A percentile compares a stretch with the other conserved stretches of the same genome.
Conservation (phyloP, 805 yeast species). For the Candida ipomoeae region DNA sequence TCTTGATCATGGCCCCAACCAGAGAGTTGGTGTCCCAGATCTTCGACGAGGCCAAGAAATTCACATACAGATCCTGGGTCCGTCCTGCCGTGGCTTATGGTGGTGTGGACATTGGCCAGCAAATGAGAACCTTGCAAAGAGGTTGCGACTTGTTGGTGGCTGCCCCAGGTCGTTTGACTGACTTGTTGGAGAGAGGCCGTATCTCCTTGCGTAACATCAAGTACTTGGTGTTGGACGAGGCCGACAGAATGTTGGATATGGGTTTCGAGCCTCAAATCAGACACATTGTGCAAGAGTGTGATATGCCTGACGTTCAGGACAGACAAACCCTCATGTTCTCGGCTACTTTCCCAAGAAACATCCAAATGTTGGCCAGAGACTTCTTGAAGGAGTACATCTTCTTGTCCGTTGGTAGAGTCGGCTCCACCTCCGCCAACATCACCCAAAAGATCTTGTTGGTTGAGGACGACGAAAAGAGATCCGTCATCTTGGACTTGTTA, state of each 20-base stretch:
- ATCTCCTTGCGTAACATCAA: conserved; percentile 86
- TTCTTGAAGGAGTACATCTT: conserved; percentile 94
- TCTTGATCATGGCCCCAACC: conserved; percentile 95
- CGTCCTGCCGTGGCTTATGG: conserved; percentile 95
- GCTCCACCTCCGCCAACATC: conserved; percentile 97
- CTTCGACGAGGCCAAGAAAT: conserved; percentile 91
- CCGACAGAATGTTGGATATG: conserved; percentile 99
- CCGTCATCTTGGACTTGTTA: conserved; percentile 79
- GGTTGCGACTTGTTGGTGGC: conserved; percentile 98
- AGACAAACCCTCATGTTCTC: conserved; percentile 98
- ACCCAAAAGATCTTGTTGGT: conserved; percentile 91
- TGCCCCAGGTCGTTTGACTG: conserved; percentile 98
- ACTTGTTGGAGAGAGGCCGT: conserved; percentile 90
- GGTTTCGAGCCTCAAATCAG: conserved; percentile 99
- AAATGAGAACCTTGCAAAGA: conserved; percentile 80
- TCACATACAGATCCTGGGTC: conserved; percentile 97
- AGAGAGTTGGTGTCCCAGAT: conserved; percentile 98
- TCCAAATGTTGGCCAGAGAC: conserved; percentile 95
- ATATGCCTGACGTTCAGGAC: conserved; percentile 86
- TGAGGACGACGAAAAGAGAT: conserved; percentile 89
- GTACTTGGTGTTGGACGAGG: conserved; percentile 95
- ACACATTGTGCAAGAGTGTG: conserved; percentile 95
- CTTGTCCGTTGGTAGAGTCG: conserved; percentile 97
- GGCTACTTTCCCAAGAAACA: conserved; percentile 98
- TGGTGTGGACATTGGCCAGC: conserved; percentile 91